Base-by-base conservation (phyloP, 179 eudicot species). In the Spergularia azorica region DNA sequence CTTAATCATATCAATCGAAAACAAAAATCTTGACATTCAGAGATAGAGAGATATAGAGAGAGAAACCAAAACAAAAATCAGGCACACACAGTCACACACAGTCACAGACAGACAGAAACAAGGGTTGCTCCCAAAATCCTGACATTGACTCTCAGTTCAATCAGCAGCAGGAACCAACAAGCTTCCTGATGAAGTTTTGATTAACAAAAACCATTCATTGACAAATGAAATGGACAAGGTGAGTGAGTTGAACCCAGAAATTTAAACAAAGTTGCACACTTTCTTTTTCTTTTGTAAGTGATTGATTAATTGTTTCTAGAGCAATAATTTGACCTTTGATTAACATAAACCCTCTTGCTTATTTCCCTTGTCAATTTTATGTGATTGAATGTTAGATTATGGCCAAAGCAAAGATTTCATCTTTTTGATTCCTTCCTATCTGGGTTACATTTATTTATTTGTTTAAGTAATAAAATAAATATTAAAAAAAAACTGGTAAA, bases 311-410 rank as follows among this genome's bases (percentile, higher is more conserved):
- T 77, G 11, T 70, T 38, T 65, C 54, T 77, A 48, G 41, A 77
- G 63, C 38, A 77, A 51, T 26, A 61, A 51, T 61, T 52, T 62
- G 71, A 63, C 71, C 63, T 51, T 26, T 6, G 1, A n/a, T n/a
- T n/a, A 1, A 2, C n/a, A 2, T 21, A 39, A 2, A 38, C 20
- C 41, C 70, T 15, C 57, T 56, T 39, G 21, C 26, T 32, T 16
- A 3, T 26, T 26, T 26, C 32, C 21, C 2, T 1, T 3, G 3
- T 55, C 50, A 55, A 57, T 43, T 26, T 76, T 76, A 10, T 43
- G 16, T 36, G 9, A 71, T 77, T 77, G 75, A 62, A 43, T 63
- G 76, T 26, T 78, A 16, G 54, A 64, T 72, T 65, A 10, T 66
- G 32, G 32, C 32, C 32, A 26, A 26, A 26, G 65, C 62, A 59